Conservation (phyloP, 441 rosid genomes). For the Bruguiera hainesii region DNA sequence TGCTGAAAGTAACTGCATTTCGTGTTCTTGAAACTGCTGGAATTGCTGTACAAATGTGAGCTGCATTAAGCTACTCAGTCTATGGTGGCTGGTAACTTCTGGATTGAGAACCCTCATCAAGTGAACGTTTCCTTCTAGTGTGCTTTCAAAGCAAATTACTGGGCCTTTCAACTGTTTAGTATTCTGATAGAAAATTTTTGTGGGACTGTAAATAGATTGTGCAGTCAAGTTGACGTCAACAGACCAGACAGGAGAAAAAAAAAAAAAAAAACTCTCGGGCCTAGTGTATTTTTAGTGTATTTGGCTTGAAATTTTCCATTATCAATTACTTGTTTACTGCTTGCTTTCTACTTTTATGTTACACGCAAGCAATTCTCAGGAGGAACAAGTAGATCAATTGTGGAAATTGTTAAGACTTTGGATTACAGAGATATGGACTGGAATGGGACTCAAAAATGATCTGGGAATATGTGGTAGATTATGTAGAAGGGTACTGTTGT, state of each 20-base stretch:
- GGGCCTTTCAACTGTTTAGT: slow-evolving; percentile 22
- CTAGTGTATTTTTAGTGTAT: not conserved
- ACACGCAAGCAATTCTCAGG: not conserved
- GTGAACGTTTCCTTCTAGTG: slow-evolving; percentile 13
- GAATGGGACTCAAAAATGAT: too few relatives aligned
- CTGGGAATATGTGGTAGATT: too few relatives aligned
- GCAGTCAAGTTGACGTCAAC: slow-evolving; percentile 28
- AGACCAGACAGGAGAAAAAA: slow-evolving; percentile 3
- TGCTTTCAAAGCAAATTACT: slow-evolving; percentile 27
- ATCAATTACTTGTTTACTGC: not conserved
- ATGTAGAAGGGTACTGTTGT: too few relatives aligned
- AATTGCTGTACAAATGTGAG: slow-evolving; percentile 20
- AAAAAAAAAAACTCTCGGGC: too few relatives aligned
- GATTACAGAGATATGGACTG: too few relatives aligned
- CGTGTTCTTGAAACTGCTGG: slow-evolving; percentile 47
- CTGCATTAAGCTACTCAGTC: slow-evolving; percentile 15
- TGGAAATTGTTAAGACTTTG: too few relatives aligned
- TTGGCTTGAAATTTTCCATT: not conserved
- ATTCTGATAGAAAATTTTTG: slow-evolving; percentile 25
- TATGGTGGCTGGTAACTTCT: slow-evolving; percentile 22
- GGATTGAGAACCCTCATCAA: slow-evolving; percentile 19
- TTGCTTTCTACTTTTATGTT: not conserved
- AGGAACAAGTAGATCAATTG: not conserved
- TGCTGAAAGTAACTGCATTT: slow-evolving; percentile 79
- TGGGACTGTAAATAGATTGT: slow-evolving; percentile 44